Evolutionary conservation across 75 land plant genomes (phyloP).

Genomic region (Isoetes taiwanensis): DNA sequence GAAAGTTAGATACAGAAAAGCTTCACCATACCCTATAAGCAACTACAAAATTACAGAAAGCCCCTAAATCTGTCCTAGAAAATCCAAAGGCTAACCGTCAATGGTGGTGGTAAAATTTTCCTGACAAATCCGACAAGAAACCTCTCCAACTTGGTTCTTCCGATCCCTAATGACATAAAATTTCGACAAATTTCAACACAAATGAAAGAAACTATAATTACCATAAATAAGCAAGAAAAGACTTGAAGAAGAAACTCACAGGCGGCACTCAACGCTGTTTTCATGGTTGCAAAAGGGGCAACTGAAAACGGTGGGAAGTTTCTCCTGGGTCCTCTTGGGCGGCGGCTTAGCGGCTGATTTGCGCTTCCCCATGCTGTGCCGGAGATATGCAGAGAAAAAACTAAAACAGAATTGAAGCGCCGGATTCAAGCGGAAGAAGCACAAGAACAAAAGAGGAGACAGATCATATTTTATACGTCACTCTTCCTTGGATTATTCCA

Average conservation of each 20-base stretch:
- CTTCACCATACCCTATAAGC: background rate
- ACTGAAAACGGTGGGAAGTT: slow-evolving; percentile 79
- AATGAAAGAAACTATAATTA: background rate
- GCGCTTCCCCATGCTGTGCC: slow-evolving; percentile 99
- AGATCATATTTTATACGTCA: too few relatives aligned
- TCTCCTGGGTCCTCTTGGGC: slow-evolving; percentile 74
- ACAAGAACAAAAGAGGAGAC: too few relatives aligned
- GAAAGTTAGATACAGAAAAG: slow-evolving; percentile 1
- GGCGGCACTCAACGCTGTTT: slow-evolving; percentile 79
- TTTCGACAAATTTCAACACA: background rate
- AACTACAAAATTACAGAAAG: background rate
- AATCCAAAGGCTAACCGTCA: slow-evolving; percentile 21
- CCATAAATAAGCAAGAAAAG: background rate
- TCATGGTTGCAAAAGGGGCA: slow-evolving; percentile 97
- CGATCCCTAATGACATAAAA: slow-evolving; percentile 41
- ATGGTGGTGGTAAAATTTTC: slow-evolving; percentile 73
- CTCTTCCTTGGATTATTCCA: too few relatives aligned
- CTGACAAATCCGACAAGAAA: slow-evolving; percentile 65
- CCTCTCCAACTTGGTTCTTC: slow-evolving; percentile 71
- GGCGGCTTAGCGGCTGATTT: slow-evolving; percentile 83
- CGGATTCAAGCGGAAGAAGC: too few relatives aligned
- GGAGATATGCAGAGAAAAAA: too few relatives aligned
- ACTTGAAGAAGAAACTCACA: slow-evolving; percentile 30
- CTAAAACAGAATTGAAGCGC: too few relatives aligned
- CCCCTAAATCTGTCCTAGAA: background rate